These are phyloP conservation scores for Fusarium cicatricum DNA, from an alignment of 2,329 filamentous ascomycete species.

Conservation along the genomic window DNA sequence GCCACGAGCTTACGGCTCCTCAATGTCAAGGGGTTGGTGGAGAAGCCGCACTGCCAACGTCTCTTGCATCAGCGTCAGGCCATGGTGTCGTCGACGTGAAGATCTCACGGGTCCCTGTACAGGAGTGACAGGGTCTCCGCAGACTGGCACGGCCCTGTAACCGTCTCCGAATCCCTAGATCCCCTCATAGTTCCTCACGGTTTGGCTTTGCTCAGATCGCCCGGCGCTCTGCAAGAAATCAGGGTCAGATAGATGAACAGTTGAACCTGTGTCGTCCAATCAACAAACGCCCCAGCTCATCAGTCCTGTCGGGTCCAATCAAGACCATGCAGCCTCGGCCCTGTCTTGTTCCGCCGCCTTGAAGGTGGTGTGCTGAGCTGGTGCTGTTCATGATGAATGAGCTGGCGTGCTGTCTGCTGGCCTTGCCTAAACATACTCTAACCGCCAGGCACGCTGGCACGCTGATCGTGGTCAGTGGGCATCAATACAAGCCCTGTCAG, in stretches of 20 bases:
- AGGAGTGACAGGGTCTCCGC: not conserved
- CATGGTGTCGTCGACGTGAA: conserved; percentile 32
- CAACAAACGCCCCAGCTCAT: conserved; percentile 5
- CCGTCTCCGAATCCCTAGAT: conserved; percentile 6
- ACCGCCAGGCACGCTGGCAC: conserved; percentile 26
- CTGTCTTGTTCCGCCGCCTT: conserved; percentile 17
- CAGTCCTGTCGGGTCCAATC: not conserved
- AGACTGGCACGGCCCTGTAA: conserved; percentile 6
- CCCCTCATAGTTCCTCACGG: conserved; percentile 4
- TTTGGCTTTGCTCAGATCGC: conserved; percentile 21
- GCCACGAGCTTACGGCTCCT: conserved; percentile 29
- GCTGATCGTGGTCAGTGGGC: conserved; percentile 40
- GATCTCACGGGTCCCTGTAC: conserved; percentile 8
- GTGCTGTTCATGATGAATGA: conserved; percentile 17
- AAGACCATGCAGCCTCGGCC: not conserved
- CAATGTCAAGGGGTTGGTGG: conserved; percentile 30
- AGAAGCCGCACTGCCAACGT: conserved; percentile 33
- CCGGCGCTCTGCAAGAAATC: conserved; percentile 7
- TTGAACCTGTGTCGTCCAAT: conserved; percentile 15
- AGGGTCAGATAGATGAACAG: not conserved
- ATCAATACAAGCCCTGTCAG: conserved; percentile 42
- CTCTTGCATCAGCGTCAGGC: conserved; percentile 40
- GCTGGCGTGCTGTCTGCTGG: conserved; percentile 26
- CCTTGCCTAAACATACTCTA: conserved; percentile 12
- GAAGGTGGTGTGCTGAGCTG: conserved; percentile 20